phyloP scores from a whole-genome alignment of 1,284 basidiomycete genomes.

The Lentinus polychrous region DNA sequence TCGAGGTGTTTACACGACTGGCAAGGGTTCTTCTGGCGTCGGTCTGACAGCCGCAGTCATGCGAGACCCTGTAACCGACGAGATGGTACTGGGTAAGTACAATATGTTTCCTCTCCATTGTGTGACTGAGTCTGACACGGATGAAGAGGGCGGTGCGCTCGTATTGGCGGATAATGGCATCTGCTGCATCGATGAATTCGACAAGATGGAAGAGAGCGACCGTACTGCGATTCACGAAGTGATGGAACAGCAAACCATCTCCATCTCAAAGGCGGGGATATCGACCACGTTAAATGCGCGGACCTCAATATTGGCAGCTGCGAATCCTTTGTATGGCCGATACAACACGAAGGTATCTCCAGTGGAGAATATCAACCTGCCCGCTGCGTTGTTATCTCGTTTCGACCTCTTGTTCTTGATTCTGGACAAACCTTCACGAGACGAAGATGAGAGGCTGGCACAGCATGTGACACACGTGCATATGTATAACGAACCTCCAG shows the following conservation, averaged over 20 bases:
- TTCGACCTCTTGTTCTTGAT: slow-evolving; percentile 98
- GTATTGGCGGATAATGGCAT: slow-evolving; percentile 99
- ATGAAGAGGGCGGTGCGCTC: slow-evolving; percentile 91
- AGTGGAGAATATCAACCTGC: slow-evolving; percentile 99
- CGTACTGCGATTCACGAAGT: slow-evolving; percentile 99
- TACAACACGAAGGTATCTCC: slow-evolving; percentile 98
- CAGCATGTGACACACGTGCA: slow-evolving; percentile 98
- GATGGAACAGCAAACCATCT: slow-evolving; percentile 99
- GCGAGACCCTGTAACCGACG: slow-evolving; percentile 98
- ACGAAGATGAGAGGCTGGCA: slow-evolving; percentile 93
- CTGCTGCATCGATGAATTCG: slow-evolving; percentile 99
- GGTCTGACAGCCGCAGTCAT: slow-evolving; percentile 99
- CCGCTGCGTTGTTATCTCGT: slow-evolving; percentile 91
- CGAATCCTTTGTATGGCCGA: slow-evolving; percentile 95
- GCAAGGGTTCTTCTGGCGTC: slow-evolving; percentile 95
- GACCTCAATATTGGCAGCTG: slow-evolving; percentile 95
- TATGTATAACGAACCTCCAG: slow-evolving; percentile 90
- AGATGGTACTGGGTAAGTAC: slow-evolving; percentile 91
- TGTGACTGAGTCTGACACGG: neutral
- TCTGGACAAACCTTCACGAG: slow-evolving; percentile 89
- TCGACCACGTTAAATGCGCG: slow-evolving; percentile 98
- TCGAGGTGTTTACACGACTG: slow-evolving; percentile 96
- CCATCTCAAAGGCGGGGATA: slow-evolving; percentile 98
- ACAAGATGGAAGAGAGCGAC: slow-evolving; percentile 99
- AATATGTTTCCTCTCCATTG: neutral